Base-by-base conservation (phyloP, 257 asterid species). In the Solanum gandarillasii region DNA sequence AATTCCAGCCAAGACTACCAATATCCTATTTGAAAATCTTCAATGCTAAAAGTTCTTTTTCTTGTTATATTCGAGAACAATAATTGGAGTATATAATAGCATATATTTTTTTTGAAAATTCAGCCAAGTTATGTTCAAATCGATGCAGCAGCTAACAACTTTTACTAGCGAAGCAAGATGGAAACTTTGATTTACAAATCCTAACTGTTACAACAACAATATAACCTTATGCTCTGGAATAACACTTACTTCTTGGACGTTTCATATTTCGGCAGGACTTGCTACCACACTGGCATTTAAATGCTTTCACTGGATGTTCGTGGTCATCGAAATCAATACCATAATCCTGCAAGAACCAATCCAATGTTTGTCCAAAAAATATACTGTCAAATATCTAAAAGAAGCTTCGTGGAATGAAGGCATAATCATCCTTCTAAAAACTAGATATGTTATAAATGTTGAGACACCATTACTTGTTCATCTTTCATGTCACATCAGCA, bases 241-340 rank as follows among this genome's bases (percentile, higher is more conserved):
- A 31, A 52, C 25, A 91, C 98, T 94, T 92, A 96, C 98, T 94
- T 32, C 87, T 86, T 48, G 90, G 87, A 72, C 98, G 98, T 88
- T 91, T 94, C 79, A 93, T 91, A 92, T 92, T 94, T 90, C 99
- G 93, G 92, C 99, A 96, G 89, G 90, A 92, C 92, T 90, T 91
- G 93, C 99, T 94, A 88, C 98, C 97, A 85, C 99, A 96, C 62
- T 91, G 94, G 91, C 99, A 96, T 78, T 55, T 43, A 81, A 96
- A 96, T 14, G 98, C 96, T 93, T 95, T 94, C 34, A 94, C 91
- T 35, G 98, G 99, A 89, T 94, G 95, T 72, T 93, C 98, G 25
- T 89, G 90, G 90, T 96, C 99, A 62, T 95, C 98, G 92, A 96
- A 95, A 87, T 96, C 99, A 86, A 96, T 94, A 83, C 99, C 98